Conservation (phyloP, 1,284 basidiomycete species). For the Garcileccinum viscosum region DNA sequence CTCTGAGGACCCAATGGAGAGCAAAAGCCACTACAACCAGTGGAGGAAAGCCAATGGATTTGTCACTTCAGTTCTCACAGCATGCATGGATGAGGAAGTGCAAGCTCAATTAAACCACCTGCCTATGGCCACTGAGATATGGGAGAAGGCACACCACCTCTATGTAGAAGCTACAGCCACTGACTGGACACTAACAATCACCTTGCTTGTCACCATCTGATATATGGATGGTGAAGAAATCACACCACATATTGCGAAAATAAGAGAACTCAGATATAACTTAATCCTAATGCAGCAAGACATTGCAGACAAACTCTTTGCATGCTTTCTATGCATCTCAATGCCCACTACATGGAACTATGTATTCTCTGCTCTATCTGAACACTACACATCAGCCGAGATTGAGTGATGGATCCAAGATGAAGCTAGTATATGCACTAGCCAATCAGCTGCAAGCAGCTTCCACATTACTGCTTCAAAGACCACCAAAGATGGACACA, state of each 20-base stretch:
- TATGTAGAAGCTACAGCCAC: constrained; percentile 5
- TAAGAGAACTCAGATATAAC: constrained; percentile 1
- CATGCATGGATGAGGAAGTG: constrained; percentile 8
- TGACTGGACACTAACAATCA: constrained; percentile 10
- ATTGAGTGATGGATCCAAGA: constrained; percentile 6
- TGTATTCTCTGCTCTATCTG: constrained; percentile 5
- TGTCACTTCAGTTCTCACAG: constrained; percentile 1
- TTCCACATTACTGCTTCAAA: neutral
- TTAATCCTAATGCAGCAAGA: constrained; percentile 1
- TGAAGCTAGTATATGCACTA: neutral
- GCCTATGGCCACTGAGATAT: neutral
- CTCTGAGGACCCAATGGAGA: neutral
- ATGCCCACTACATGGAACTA: constrained; percentile 15
- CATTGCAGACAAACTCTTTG: constrained; percentile 4
- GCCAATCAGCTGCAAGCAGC: neutral
- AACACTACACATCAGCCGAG: constrained; percentile 5
- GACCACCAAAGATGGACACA: neutral
- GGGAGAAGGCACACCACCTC: neutral
- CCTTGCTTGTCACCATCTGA: neutral
- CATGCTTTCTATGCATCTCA: constrained; percentile 16
- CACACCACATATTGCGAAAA: constrained; percentile 4
- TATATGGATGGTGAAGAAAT: constrained; percentile 3
- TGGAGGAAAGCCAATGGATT: constrained; percentile 10
- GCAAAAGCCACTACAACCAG: neutral
- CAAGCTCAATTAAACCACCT: neutral